Conservation (phyloP, 1,284 basidiomycete genomes). For the Trichosporon inkin region DNA sequence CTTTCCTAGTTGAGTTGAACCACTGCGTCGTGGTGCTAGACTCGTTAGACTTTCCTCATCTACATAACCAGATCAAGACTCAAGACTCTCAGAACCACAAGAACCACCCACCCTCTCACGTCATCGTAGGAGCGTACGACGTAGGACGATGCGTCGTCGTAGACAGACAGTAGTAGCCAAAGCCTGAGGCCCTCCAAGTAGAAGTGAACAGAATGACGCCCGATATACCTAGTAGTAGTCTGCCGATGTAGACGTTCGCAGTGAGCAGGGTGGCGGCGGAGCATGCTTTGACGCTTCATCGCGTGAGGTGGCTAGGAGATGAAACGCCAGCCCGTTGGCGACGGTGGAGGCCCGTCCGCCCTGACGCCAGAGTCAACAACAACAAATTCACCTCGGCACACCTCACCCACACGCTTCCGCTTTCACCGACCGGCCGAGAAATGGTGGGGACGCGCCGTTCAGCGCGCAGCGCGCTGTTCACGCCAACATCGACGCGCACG, state of each 20-base stretch:
- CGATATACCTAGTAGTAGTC: too few species aligned
- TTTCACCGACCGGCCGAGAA: too few species aligned
- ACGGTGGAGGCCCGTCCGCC: neutral
- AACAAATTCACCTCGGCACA: neutral
- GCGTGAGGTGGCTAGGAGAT: too few species aligned
- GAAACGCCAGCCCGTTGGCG: too few species aligned
- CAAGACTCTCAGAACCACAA: neutral
- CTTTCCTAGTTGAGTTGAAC: neutral
- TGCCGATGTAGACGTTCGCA: too few species aligned
- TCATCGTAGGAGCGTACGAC: neutral
- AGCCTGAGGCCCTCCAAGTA: neutral
- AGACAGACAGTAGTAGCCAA: neutral
- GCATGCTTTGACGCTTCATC: too few species aligned
- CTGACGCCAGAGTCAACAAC: neutral
- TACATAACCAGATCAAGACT: neutral
- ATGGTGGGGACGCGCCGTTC: neutral
- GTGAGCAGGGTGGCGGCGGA: too few species aligned
- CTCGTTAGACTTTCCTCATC: constrained; percentile 2
- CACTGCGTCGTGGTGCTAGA: neutral
- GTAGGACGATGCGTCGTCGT: neutral
- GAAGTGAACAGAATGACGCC: neutral
- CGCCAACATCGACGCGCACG: neutral
- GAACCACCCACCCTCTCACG: neutral
- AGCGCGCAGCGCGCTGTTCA: neutral
- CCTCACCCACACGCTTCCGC: neutral